Evolutionary conservation across 179 eudicot genomes (phyloP), one percentile per base, ranked within the genome.

Genomic region (Sideroxylon spinosum): DNA sequence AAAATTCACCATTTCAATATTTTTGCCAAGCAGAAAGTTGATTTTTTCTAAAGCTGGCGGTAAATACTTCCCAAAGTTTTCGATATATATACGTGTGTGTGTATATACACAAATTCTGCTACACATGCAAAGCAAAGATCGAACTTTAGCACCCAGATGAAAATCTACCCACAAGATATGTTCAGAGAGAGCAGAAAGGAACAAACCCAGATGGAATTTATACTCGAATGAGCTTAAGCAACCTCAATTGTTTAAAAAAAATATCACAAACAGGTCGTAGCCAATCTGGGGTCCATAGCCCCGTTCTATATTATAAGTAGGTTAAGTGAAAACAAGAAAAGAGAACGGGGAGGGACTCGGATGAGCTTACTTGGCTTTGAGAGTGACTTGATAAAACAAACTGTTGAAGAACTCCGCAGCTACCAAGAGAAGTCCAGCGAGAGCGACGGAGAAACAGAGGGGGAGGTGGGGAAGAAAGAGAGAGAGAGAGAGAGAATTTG

Each of bases 361-460:
- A 23, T 69, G 56, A 46, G 28, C 73, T 70, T 70, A 70, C 73
- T 19, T 9, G 57, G 57, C 17, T 68, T 19, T 37, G 72, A 65
- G 12, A 68, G 28, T 20, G 55, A 69, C 10, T 69, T 69, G 73
- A 69, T 3, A 22, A 53, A 48, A 20, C 17, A 25, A 25, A n/a
- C 25, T 4, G 73, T 20, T 9, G 55, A 55, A 20, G 12, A 20
- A 68, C 25, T 44, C 44, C 23, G 9, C 4, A 68, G 28, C 44
- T 37, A 37, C 44, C 44, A 37, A 37, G 14, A 11, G 25, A 20
- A 69, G 10, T 1, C 25, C 71, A 52, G 25, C 25, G 25, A 68
- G 44, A 64, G 20, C 14, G 22, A 4, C 44, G 44, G 44, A 3
- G 44, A 37, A 37, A 37, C 44, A 37, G 44, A 37, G 4, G 4